Evolutionary conservation across 2,329 filamentous ascomycete species (phyloP).

Genomic region (Sarocladiaceae sp.): DNA sequence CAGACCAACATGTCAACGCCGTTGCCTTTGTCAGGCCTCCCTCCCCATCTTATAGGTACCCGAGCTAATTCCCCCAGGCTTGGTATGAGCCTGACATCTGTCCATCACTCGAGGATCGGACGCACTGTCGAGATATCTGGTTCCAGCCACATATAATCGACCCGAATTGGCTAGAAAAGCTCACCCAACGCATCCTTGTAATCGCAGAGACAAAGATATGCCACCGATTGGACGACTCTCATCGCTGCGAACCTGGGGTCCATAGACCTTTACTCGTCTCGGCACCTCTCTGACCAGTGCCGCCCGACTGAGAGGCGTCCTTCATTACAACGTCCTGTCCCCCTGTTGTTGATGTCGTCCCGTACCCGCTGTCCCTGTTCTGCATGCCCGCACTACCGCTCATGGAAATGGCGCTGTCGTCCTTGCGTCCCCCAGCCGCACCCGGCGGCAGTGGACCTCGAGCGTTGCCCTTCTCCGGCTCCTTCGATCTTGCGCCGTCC

Average conservation of each 20-base stretch:
- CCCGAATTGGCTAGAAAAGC: too few relatives aligned
- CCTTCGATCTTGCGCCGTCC: conserved; percentile 50
- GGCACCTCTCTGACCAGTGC: too few relatives aligned
- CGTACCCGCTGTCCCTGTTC: conserved; percentile 41
- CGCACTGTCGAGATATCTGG: too few relatives aligned
- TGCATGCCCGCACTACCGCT: conserved; percentile 16
- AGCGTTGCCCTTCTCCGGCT: conserved; percentile 34
- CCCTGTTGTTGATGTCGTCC: conserved; percentile 30
- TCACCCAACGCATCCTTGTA: too few relatives aligned
- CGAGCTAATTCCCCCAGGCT: too few relatives aligned
- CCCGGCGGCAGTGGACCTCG: conserved; percentile 14
- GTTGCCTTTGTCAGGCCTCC: too few relatives aligned
- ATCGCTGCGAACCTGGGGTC: conserved; percentile 31
- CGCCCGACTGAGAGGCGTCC: conserved; percentile 46
- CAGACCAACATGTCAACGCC: too few relatives aligned
- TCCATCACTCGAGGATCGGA: too few relatives aligned
- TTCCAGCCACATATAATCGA: too few relatives aligned
- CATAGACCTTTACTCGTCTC: conserved; percentile 60
- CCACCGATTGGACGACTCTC: not conserved
- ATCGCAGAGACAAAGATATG: too few relatives aligned
- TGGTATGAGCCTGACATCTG: too few relatives aligned
- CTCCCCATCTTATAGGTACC: too few relatives aligned
- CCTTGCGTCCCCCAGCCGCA: conserved; percentile 24
- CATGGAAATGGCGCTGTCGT: conserved; percentile 39
- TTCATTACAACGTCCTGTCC: conserved; percentile 42